Evolutionary conservation across 2,329 filamentous ascomycete genomes (phyloP), one percentile per base, ranked within the genome.

Genomic region (Gnomoniopsis smithogilvyi): DNA sequence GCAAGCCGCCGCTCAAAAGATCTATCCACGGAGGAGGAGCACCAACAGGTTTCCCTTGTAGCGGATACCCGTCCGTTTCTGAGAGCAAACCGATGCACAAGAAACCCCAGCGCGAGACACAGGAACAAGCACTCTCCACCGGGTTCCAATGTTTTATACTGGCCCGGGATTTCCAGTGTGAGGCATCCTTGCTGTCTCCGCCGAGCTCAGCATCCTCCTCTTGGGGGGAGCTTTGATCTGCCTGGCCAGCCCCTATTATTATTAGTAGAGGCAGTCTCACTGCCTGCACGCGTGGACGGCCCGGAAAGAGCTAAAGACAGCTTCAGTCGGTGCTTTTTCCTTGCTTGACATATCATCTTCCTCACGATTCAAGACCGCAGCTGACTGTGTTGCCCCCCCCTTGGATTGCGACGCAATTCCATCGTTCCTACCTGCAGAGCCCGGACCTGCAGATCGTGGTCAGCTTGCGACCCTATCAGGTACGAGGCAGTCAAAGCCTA

Each of bases 111-210:
- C 51, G 51, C 47, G 51, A 53, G 45, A 52, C 57, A 59, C 52
- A 47, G 55, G 54, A 49, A 38, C 54, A 60, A 54, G 54, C 54
- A 61, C 56, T 53, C 59, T 58, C 59, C 59, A 58, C 50, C 26
- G 26, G 26, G 26, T 12, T 51, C 59, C 59, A 61, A 34, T 61
- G 30, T 61, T 58, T 60, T 51, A 33, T 59, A 50, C 36, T 49
- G 54, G 58, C 50, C 43, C 50, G 49, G 43, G 49, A 33, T 43
- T 21, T 47, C 41, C 41, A 19, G 26, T 24, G 45, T 36, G 50
- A 24, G 36, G 21, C 36, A 57, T 41, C 59, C 59, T 53, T 51
- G 59, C n/a, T 46, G 55, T 58, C 49, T n/a, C 54, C 55, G 56
- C 58, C 50, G 55, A 50, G 54, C 59, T 41, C 53, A 51, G 51